phyloP scores from a whole-genome alignment of 306 rosid species.

The Canavalia ensiformis region DNA sequence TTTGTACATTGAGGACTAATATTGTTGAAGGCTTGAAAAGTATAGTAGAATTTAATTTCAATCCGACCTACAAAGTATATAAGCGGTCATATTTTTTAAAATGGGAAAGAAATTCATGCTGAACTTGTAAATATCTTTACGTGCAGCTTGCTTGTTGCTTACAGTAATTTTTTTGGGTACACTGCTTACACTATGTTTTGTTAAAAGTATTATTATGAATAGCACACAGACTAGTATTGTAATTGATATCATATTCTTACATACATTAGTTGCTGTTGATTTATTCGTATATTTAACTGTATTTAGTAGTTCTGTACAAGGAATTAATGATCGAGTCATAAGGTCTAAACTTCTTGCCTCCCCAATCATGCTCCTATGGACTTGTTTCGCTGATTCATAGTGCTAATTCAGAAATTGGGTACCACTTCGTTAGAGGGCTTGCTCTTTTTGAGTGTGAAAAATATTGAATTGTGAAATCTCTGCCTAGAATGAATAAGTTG shows the following conservation, averaged over 20 bases:
- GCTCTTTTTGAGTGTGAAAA: neutral
- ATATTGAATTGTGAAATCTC: slow-evolving; percentile 15
- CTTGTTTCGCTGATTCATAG: slow-evolving; percentile 24
- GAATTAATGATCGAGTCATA: slow-evolving; percentile 28
- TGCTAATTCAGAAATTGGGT: neutral
- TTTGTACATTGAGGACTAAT: slow-evolving; percentile 52
- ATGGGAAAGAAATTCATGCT: slow-evolving; percentile 22
- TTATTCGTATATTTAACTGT: neutral
- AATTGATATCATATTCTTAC: slow-evolving; percentile 9
- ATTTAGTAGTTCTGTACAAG: slow-evolving; percentile 22
- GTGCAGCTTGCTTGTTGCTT: slow-evolving; percentile 42
- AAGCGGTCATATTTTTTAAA: slow-evolving; percentile 48
- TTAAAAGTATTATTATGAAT: slow-evolving; percentile 35
- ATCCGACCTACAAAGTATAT: slow-evolving; percentile 52
- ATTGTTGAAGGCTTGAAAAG: slow-evolving; percentile 49
- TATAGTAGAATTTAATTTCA: slow-evolving; percentile 52
- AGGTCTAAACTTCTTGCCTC: neutral
- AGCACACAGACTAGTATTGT: slow-evolving; percentile 22
- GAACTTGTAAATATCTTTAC: slow-evolving; percentile 49
- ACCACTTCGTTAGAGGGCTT: slow-evolving; percentile 6
- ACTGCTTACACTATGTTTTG: neutral
- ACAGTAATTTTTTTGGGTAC: neutral
- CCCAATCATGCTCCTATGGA: neutral
- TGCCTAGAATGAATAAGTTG: slow-evolving; percentile 6
- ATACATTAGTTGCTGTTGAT: neutral